Percentiles rank a stretch among this genome's conserved stretches.
Conservation (phyloP, 83 land plant species). For the Picea abies region DNA sequence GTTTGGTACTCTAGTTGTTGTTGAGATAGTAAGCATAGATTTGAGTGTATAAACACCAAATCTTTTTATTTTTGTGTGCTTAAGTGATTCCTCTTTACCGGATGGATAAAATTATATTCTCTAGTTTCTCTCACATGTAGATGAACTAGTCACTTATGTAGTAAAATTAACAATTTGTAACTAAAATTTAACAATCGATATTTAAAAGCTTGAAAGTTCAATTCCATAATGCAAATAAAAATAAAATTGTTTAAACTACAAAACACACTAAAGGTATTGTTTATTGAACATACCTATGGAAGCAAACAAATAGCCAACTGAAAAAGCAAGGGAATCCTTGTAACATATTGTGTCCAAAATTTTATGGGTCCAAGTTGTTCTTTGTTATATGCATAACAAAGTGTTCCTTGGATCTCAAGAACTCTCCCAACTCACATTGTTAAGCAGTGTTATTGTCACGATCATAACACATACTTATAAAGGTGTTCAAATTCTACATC, state of each 20-base stretch:
- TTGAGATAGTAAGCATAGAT: too few relatives aligned
- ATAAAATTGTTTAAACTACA: too few relatives aligned
- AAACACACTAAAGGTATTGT: too few relatives aligned
- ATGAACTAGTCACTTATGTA: background rate
- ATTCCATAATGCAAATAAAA: too few relatives aligned
- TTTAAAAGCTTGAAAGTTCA: too few relatives aligned
- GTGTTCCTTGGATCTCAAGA: too few relatives aligned
- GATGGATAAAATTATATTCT: background rate
- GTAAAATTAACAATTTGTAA: too few relatives aligned
- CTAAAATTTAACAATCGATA: too few relatives aligned
- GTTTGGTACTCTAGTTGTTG: too few relatives aligned
- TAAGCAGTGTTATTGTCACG: too few relatives aligned
- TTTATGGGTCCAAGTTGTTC: background rate
- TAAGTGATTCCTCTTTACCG: background rate
- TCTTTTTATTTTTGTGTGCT: background rate
- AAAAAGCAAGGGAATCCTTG: background rate
- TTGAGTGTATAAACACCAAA: background rate
- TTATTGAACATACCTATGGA: background rate
- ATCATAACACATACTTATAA: background rate
- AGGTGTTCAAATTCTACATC: background rate
- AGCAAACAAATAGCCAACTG: background rate
- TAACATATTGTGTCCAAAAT: background rate
- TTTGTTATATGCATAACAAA: background rate
- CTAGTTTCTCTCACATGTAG: background rate
- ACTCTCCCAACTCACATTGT: too few relatives aligned